phyloP scores from a whole-genome alignment of 2,329 filamentous ascomycete species.

The Alternaria gaisen region DNA sequence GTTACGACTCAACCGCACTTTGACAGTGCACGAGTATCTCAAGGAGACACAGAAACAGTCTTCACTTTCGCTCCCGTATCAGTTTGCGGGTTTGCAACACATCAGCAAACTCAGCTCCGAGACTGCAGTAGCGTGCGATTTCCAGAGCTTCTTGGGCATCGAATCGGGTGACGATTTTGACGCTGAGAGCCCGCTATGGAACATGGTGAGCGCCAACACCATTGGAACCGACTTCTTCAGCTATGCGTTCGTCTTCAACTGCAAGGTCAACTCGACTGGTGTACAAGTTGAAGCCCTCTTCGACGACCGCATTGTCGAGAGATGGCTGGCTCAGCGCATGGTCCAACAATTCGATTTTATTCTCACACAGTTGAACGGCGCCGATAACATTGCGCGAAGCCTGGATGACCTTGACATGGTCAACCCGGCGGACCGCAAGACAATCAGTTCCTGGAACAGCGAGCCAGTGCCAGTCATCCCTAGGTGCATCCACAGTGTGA shows the following conservation, averaged over 20 bases:
- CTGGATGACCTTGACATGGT: conserved; percentile 34
- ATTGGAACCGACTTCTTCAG: conserved; percentile 50
- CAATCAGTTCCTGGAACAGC: conserved; percentile 38
- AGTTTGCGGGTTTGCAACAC: conserved; percentile 58
- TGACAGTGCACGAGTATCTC: conserved; percentile 37
- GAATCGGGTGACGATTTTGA: conserved; percentile 43
- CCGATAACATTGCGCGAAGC: conserved; percentile 14
- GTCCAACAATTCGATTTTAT: conserved; percentile 43
- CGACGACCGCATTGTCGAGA: conserved; percentile 38
- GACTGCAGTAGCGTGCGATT: conserved; percentile 55
- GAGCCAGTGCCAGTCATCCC: conserved; percentile 33
- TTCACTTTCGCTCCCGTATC: conserved; percentile 40
- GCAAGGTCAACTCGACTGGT: conserved; percentile 30
- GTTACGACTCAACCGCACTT: conserved; percentile 48
- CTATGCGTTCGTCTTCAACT: conserved; percentile 47
- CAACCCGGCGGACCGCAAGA: conserved; percentile 28
- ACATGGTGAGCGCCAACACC: conserved; percentile 43
- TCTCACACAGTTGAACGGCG: conserved; percentile 33
- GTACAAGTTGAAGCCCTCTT: conserved; percentile 44
- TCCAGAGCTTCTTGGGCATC: conserved; percentile 59
- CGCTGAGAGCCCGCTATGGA: conserved; percentile 40
- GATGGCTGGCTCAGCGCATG: conserved; percentile 40
- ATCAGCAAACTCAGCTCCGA: conserved; percentile 53
- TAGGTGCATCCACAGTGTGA: conserved; percentile 42
- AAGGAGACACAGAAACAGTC: conserved; percentile 40